Percentiles rank a stretch among this genome's conserved stretches.
phyloP scores from a whole-genome alignment of 176 grass and related monocot genomes.

The Otatea glauca region DNA sequence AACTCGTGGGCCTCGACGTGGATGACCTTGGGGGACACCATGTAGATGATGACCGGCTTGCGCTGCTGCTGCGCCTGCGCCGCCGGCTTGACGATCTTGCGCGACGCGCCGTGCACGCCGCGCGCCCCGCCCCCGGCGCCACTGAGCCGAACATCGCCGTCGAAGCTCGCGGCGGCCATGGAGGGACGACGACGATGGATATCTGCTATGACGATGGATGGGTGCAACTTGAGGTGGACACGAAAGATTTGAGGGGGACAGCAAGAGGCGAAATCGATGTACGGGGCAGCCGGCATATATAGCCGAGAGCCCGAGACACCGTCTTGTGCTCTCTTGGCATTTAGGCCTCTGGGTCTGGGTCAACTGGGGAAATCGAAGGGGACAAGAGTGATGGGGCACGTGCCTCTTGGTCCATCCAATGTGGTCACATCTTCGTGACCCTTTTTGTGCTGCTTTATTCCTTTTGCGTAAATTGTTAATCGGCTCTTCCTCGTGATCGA shows the following conservation, averaged over 20 bases:
- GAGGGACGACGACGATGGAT: background rate
- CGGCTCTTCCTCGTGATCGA: background rate
- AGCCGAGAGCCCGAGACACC: slow-evolving; percentile 26
- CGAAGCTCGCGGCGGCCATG: slow-evolving; percentile 56
- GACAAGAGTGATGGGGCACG: slow-evolving; percentile 36
- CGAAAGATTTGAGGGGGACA: slow-evolving; percentile 45
- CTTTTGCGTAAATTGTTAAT: background rate
- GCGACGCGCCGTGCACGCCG: slow-evolving; percentile 60
- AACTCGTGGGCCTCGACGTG: slow-evolving; percentile 90
- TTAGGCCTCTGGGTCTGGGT: background rate
- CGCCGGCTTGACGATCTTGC: slow-evolving; percentile 63
- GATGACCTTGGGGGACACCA: slow-evolving; percentile 88
- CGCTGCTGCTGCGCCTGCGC: slow-evolving; percentile 42
- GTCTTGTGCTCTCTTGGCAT: slow-evolving; percentile 18
- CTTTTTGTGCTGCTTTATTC: background rate
- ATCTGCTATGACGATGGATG: background rate
- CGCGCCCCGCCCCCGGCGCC: slow-evolving; percentile 14
- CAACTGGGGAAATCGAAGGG: slow-evolving; percentile 32
- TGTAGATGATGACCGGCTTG: slow-evolving; percentile 84
- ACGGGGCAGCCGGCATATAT: slow-evolving; percentile 26
- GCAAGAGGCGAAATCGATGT: slow-evolving; percentile 45
- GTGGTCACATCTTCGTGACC: slow-evolving; percentile 18
- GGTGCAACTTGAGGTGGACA: slow-evolving; percentile 44
- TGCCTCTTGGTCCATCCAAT: slow-evolving; percentile 35
- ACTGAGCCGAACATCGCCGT: slow-evolving; percentile 29